Evolutionary conservation across 139 green algal species (phyloP).

Genomic region (Picochlorum sp.): DNA sequence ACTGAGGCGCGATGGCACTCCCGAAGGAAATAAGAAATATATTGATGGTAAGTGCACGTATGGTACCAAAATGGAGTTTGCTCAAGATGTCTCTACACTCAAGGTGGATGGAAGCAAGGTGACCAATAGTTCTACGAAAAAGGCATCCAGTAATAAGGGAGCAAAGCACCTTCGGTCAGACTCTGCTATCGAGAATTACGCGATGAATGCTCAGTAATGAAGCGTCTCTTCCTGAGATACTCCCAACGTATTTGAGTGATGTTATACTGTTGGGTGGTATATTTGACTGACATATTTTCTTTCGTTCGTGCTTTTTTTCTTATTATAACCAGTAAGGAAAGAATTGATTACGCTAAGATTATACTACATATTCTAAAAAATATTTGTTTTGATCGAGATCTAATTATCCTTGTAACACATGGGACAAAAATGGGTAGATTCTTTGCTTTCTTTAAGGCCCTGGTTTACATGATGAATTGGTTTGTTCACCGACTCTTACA

Average conservation of each 20-base stretch:
- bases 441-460: too few relatives aligned
- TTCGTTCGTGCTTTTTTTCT: neutral
- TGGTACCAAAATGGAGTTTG: neutral
- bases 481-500: too few relatives aligned
- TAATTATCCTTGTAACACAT: too few relatives aligned
- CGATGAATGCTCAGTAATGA: too few relatives aligned
- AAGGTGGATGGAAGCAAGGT: neutral
- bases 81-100: neutral
- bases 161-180: neutral
- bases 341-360: neutral
- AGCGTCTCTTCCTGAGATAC: too few relatives aligned
- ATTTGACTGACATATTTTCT: neutral
- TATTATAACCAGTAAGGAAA: neutral
- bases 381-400: too few relatives aligned
- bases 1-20: neutral
- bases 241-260: too few relatives aligned
- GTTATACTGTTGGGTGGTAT: too few relatives aligned
- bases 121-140: neutral
- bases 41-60: slow-evolving; percentile 2
- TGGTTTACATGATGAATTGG: too few relatives aligned
- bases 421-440: too few relatives aligned
- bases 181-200: slow-evolving; percentile 1
- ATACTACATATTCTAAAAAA: too few relatives aligned
- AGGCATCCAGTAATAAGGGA: neutral
- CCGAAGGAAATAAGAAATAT: slow-evolving; percentile 7